Conservation (phyloP, 2,329 filamentous ascomycete genomes). For the Fragosphaeria purpurea region DNA sequence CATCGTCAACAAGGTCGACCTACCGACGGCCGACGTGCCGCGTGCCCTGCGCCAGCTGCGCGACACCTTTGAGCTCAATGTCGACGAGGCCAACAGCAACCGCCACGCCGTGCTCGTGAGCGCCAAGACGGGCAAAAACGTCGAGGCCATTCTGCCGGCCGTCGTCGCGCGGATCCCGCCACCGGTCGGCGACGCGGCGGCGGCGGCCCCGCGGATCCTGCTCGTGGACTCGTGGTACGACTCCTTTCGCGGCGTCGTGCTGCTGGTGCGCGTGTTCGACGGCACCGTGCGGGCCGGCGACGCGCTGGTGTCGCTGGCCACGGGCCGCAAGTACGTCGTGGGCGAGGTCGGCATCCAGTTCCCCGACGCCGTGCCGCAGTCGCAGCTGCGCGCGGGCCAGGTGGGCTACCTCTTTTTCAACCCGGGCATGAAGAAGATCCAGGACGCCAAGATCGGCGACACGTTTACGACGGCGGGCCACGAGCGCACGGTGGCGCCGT, state of each 20-base stretch:
- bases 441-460: conserved; percentile 92
- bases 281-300: conserved; percentile 76
- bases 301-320: conserved; percentile 77
- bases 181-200: conserved; percentile 58
- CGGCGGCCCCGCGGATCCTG: conserved; percentile 60
- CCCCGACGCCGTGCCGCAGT: conserved; percentile 74
- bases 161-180: conserved; percentile 79
- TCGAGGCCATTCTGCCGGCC: conserved; percentile 69
- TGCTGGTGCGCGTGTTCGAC: conserved; percentile 86
- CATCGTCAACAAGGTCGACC: conserved; percentile 93
- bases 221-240: conserved; percentile 99
- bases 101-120: conserved; percentile 59
- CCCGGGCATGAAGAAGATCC: conserved; percentile 92
- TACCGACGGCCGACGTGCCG: conserved; percentile 79
- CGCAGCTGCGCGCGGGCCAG: conserved; percentile 74
- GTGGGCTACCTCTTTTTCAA: conserved; percentile 97
- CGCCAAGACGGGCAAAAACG: conserved; percentile 87
- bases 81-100: conserved; percentile 42
- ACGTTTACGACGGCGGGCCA: conserved; percentile 78
- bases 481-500: conserved; percentile 66
- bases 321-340: conserved; percentile 79
- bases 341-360: conserved; percentile 97
- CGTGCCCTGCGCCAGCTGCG: conserved; percentile 79
- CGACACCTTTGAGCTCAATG: conserved; percentile 78
- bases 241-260: conserved; percentile 84